phyloP scores from a whole-genome alignment of 257 asterid genomes.

The Coffea eugenioides region DNA sequence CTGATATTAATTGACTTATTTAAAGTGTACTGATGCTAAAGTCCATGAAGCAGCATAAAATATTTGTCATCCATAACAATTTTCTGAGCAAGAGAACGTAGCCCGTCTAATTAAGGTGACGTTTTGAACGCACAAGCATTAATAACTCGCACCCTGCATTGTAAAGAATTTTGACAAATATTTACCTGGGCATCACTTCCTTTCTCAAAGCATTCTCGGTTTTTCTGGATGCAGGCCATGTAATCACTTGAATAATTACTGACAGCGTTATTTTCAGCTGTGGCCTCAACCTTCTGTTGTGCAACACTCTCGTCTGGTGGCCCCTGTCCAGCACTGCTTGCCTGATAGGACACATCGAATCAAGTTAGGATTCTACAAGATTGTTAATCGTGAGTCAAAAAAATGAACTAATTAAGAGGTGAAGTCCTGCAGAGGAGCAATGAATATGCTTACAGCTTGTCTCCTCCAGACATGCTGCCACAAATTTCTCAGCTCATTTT shows the following conservation, averaged over 20 bases:
- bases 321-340: slow-evolving; percentile 50
- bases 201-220: slow-evolving; percentile 61
- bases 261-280: slow-evolving; percentile 70
- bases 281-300: slow-evolving; percentile 70
- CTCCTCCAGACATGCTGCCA: slow-evolving; percentile 99
- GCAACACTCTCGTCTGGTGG: slow-evolving; percentile 74
- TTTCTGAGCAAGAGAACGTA: not conserved
- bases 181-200: slow-evolving; percentile 90
- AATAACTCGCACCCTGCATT: not conserved
- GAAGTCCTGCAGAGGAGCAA: slow-evolving; percentile 8
- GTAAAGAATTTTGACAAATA: not conserved
- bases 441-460: slow-evolving; percentile 64
- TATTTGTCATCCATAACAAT: not conserved
- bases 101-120: not conserved
- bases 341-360: slow-evolving; percentile 36
- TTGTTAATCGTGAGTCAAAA: not conserved
- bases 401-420: not conserved
- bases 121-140: not conserved
- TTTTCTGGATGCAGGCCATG: slow-evolving; percentile 54
- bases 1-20: not conserved
- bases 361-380: slow-evolving; percentile 15
- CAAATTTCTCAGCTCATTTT: slow-evolving; percentile 86
- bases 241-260: slow-evolving; percentile 76
- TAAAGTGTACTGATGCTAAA: not conserved
- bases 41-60: not conserved